Evolutionary conservation across 2,329 filamentous ascomycete genomes (phyloP), one percentile per base, ranked within the genome.

Genomic region (Aspergillus caelatus): DNA sequence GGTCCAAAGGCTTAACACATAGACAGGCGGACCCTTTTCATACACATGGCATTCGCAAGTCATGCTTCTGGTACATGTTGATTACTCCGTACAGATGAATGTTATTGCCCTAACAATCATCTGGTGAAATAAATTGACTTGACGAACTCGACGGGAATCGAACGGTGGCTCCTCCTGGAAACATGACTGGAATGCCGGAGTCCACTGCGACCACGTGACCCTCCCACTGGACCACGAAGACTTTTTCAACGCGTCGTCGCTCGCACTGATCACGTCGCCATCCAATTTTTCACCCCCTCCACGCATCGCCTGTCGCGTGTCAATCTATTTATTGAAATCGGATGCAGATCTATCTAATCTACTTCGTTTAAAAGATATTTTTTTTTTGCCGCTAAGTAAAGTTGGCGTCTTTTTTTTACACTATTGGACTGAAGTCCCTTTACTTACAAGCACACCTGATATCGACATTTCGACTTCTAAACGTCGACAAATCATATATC

Each of bases 221-320:
- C 23, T 50, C 56, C 66, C 67, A 52, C 62, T 69, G 58, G 61
- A 62, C 65, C 64, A 69, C 61, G 32, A 41, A 36, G 55, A 53
- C 63, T 57, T 21, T 36, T 30, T 11, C 23, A 32, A 32, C 62
- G 54, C 62, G 48, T 57, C 43, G 28, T 57, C 61, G 28, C 45
- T 32, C 52, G 54, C 63, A 53, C 55, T 57, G 32, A 23, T 34
- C 58, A 41, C 54, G 58, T 32, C 9, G 32, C 50, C 52, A 41
- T 45, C 54, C 21, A 11, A 14, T 30, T 56, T 57, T 45, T 41
- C 43, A 39, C 57, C 58, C 14, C 14, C 19, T 57, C 62, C 52
- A 57, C 26, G 41, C 34, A 50, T 62, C 23, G 26, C 26, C 43
- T 46, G 14, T 58, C 30, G 10, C 26, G 16, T 57, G 52, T 54